Conservation (phyloP, 257 asterid genomes). For the Paulownia fortunei region DNA sequence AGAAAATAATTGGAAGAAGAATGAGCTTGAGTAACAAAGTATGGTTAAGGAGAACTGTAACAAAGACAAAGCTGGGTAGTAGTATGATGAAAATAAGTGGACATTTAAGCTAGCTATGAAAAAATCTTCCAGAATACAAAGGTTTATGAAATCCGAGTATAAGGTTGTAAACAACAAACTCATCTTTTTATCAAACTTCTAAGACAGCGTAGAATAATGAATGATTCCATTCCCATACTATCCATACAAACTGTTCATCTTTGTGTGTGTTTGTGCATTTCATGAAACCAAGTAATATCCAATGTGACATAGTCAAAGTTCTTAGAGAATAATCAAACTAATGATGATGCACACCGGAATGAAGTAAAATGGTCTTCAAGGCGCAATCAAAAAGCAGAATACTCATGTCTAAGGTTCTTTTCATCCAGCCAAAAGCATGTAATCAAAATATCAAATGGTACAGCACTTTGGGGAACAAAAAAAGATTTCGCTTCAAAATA, state of each 20-base stretch:
- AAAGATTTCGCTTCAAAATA: background rate
- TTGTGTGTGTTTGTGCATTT: background rate
- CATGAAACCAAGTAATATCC: background rate
- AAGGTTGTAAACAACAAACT: background rate
- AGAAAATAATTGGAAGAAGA: background rate
- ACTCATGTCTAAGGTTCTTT: background rate
- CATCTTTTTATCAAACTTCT: background rate
- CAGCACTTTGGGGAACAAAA: background rate
- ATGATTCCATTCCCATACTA: background rate
- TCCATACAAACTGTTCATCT: background rate
- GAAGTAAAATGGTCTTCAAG: background rate
- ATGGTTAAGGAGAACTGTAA: background rate
- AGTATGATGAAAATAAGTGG: background rate
- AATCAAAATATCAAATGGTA: background rate
- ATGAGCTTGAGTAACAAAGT: background rate
- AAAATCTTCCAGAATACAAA: background rate
- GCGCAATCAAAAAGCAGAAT: background rate
- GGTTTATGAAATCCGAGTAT: background rate
- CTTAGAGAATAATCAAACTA: background rate
- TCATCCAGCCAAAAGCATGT: background rate
- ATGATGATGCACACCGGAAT: background rate
- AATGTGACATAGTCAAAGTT: background rate
- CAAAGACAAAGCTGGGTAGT: background rate
- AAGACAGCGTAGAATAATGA: background rate
- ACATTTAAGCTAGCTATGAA: background rate